Base-by-base conservation (phyloP, 306 rosid genomes). In the Casuarina cunninghamiana region DNA sequence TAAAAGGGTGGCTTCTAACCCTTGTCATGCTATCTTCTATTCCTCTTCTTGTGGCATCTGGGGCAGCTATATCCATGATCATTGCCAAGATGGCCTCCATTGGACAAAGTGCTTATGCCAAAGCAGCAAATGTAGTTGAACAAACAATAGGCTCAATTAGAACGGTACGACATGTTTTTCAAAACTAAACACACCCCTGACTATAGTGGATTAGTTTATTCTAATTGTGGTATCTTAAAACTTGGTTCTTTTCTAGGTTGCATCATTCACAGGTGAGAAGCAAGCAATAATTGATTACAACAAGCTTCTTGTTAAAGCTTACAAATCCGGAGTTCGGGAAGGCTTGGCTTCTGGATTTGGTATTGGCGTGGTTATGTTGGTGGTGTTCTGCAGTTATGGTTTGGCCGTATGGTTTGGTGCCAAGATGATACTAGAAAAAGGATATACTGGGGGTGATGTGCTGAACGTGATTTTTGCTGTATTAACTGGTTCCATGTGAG, bases 121-220 rank as follows among this genome's bases (percentile, higher is more conserved):
- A 61, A n/a, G 86, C 83, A 13, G 73, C 83, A 32, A 73, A 57
- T 13, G 72, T 83, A 13, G 86, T 78, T 35, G 86, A 83, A 57
- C 83, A 83, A 63, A 78, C 86, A 44, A 75, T 83, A 58, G 76
- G 86, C 17, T 53, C 80, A 45, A 83, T 83, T 51, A 83, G 77
- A 83, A 83, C 86, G 7, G 86, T 83, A 70, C 32, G 1, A 26
- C 32, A 0, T 3, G 83, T n/a, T n/a, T 42, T 63, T 26, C 42
- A 35, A 66, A 16, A 8, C 16, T 2, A 19, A 66, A 66, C 32
- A 26, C 32, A 26, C 32, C 32, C 32, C 32, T 26, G 32, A 26
- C 32, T 1, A 26, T 26, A 26, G 32, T 26, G 32, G 32, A 26
- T 26, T 1, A 26, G 32, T 26, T 26, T 26, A 26, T 26, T 26